phyloP scores from a whole-genome alignment of 2,329 filamentous ascomycete genomes.

The Pseudogymnoascus sp. region DNA sequence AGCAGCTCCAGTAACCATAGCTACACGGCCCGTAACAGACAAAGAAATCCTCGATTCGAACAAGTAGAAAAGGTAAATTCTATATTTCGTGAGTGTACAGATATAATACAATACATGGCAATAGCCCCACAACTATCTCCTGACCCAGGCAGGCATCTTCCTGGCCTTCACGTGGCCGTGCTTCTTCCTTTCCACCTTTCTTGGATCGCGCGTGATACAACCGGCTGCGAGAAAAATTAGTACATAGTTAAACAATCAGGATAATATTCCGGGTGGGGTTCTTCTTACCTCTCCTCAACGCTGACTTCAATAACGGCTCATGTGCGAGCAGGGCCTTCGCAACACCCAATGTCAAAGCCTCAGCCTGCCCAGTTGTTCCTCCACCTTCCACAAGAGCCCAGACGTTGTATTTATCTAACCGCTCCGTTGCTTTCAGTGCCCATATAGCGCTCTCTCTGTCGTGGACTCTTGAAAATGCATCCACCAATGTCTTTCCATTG shows the following conservation, averaged over 20 bases:
- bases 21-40: not conserved
- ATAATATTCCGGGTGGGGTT: not conserved
- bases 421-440: conserved; percentile 73
- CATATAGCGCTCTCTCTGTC: conserved; percentile 92
- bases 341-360: conserved; percentile 84
- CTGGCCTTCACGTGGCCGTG: conserved; percentile 90
- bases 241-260: conserved; percentile 27
- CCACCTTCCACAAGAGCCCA: conserved; percentile 81
- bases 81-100: conserved; percentile 10
- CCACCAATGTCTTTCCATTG: conserved; percentile 78
- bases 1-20: not conserved
- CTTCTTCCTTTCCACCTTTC: conserved; percentile 97
- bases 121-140: conserved; percentile 39
- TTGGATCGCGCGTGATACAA: conserved; percentile 81
- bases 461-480: conserved; percentile 80
- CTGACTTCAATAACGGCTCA: conserved; percentile 84
- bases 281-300: conserved; percentile 75
- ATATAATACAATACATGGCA: conserved; percentile 26
- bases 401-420: conserved; percentile 94
- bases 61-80: conserved; percentile 6
- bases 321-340: conserved; percentile 83
- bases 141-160: conserved; percentile 98
- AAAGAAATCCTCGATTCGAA: not conserved
- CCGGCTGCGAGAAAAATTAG: conserved; percentile 57
- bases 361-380: conserved; percentile 89